Conservation (phyloP, 2,329 filamentous ascomycete species). For the Penicillium sp. region DNA sequence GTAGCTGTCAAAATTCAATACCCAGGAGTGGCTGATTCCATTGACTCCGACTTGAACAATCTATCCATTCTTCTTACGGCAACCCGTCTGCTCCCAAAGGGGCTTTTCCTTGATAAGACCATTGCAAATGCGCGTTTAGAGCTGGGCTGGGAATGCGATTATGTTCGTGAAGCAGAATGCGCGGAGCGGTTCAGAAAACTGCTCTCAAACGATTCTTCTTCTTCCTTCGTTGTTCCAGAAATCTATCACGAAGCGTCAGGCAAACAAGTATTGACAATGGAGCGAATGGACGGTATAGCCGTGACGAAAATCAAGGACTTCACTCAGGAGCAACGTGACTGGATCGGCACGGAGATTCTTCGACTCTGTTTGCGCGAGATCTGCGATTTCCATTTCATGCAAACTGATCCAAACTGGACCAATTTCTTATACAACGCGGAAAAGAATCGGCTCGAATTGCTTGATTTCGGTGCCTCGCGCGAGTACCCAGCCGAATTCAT, state of each 20-base stretch:
- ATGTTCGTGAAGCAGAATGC: conserved; percentile 80
- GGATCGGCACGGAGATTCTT: conserved; percentile 92
- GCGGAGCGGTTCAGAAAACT: conserved; percentile 71
- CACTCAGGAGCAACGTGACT: conserved; percentile 80
- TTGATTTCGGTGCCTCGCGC: conserved; percentile 91
- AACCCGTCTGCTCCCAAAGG: conserved; percentile 82
- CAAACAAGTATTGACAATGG: conserved; percentile 84
- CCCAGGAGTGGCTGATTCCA: conserved; percentile 90
- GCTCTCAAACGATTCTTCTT: conserved; percentile 66
- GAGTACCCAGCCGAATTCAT: conserved; percentile 82
- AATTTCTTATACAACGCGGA: conserved; percentile 88
- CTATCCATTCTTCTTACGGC: conserved; percentile 85
- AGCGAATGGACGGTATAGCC: conserved; percentile 79
- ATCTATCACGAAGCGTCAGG: conserved; percentile 77
- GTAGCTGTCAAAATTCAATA: conserved; percentile 98
- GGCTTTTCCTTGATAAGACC: conserved; percentile 92
- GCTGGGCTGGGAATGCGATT: conserved; percentile 96
- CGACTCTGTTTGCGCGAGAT: conserved; percentile 91
- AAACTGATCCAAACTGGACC: conserved; percentile 99
- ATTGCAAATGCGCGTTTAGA: conserved; percentile 92
- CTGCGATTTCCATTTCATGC: conserved; percentile 94
- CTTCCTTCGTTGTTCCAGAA: conserved; percentile 74
- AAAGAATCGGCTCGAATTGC: conserved; percentile 72
- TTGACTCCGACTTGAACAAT: conserved; percentile 94
- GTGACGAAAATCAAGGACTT: conserved; percentile 77